Base-by-base conservation (phyloP, 495 filamentous ascomycete genomes). In the Penicillium salamii region DNA sequence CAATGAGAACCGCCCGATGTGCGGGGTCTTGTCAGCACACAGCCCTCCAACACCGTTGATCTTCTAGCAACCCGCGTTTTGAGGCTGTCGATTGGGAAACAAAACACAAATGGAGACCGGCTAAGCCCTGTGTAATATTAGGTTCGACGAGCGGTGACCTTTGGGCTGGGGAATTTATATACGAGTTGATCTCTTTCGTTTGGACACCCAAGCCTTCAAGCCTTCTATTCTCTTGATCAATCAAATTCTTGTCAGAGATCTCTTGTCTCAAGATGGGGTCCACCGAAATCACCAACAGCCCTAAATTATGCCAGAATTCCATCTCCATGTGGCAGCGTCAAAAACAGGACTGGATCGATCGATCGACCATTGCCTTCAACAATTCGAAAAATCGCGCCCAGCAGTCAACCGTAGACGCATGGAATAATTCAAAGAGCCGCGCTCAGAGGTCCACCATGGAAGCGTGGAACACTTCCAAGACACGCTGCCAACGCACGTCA, bases 381-480 rank as follows among this genome's bases (percentile, higher is more conserved):
- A 21, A 48, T 6, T 48, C 46, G 15, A 48, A 24, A 29, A 15
- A 48, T 31, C 35, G 34, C 6, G 37, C 17, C n/a, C 35, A 39
- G 34, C 2, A 38, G 18, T 15, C 35, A 31, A 21, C 35, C 8
- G 23, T 8, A 8, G 23, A 26, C 23, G 23, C 23, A 26, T 26
- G 23, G 23, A 26, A 26, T 26, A 3, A 26, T 26, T 26, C 23
- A 3, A 26, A 26, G 23, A 26, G 23, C 23, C 23, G 23, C 4
- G 23, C 23, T 3, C 23, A 26, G 8, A 3, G 8, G 8, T 26
- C 23, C 23, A 26, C 23, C 23, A 26, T 26, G 23, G 4, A 26
- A 26, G 23, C 23, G 23, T 26, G 23, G 23, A n/a, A 39, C 19
- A 21, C 31, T 6, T 48, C 46, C 21, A 48, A 24, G 19, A 11